phyloP scores from a whole-genome alignment of 1,139 yeast species.

The Maudiozyma humilis region DNA sequence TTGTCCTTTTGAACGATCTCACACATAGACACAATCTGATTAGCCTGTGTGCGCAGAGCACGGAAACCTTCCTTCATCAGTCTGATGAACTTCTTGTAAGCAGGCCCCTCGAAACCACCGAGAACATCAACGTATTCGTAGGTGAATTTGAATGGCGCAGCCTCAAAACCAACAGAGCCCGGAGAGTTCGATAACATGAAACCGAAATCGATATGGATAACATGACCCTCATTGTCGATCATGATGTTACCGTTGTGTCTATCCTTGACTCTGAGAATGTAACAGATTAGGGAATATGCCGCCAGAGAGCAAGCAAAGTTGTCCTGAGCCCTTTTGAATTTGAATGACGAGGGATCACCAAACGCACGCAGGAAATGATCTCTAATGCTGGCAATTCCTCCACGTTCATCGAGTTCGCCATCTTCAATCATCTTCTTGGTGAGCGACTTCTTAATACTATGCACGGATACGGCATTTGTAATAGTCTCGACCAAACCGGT shows the following conservation, averaged over 20 bases:
- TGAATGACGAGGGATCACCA: slow-evolving; percentile 49
- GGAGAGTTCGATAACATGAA: slow-evolving; percentile 88
- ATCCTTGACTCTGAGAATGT: slow-evolving; percentile 83
- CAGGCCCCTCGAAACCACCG: slow-evolving; percentile 64
- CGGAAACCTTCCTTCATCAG: slow-evolving; percentile 66
- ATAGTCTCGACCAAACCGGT: slow-evolving; percentile 93
- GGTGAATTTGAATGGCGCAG: slow-evolving; percentile 91
- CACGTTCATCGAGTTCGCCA: slow-evolving; percentile 47
- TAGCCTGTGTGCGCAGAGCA: slow-evolving; percentile 61
- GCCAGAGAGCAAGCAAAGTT: slow-evolving; percentile 82
- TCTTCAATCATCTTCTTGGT: slow-evolving; percentile 62
- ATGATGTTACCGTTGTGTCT: slow-evolving; percentile 94
- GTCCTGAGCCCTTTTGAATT: slow-evolving; percentile 64
- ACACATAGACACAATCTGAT: slow-evolving; percentile 68
- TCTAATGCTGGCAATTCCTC: slow-evolving; percentile 58
- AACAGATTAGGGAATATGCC: slow-evolving; percentile 80
- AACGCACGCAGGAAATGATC: slow-evolving; percentile 73
- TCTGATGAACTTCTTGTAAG: slow-evolving; percentile 49
- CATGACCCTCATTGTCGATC: slow-evolving; percentile 90
- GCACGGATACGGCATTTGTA: slow-evolving; percentile 85
- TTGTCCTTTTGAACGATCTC: slow-evolving; percentile 92
- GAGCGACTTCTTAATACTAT: slow-evolving; percentile 84
- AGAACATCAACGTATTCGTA: slow-evolving; percentile 77
- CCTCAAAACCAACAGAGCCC: slow-evolving; percentile 92
- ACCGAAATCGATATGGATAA: slow-evolving; percentile 93